Conservation (phyloP, 2,329 filamentous ascomycete species). For the Arthroderma uncinatum region DNA sequence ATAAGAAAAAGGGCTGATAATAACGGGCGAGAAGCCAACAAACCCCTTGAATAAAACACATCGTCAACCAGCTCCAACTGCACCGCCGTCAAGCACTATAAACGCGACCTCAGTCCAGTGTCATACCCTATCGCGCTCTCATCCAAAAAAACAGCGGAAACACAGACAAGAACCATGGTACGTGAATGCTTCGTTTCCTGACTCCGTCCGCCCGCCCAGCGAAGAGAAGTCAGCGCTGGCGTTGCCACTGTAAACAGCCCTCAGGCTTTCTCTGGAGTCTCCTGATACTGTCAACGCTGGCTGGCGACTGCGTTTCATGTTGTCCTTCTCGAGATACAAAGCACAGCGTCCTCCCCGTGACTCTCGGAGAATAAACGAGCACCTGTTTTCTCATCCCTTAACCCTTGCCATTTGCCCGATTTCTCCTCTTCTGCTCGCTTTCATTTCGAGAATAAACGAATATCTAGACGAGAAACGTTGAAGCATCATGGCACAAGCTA, state of each 20-base stretch:
- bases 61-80: neutral
- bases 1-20: neutral
- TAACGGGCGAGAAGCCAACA: neutral
- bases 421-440: neutral
- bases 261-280: too few species aligned
- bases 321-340: neutral
- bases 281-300: neutral
- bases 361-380: neutral
- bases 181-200: neutral
- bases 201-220: neutral
- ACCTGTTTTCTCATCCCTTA: neutral
- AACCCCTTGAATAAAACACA: neutral
- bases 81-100: neutral
- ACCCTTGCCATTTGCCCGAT: neutral
- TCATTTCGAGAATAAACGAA: neutral
- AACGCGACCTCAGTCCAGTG: neutral
- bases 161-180: neutral
- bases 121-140: neutral
- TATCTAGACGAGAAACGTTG: neutral
- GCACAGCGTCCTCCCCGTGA: neutral
- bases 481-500: slow-evolving; percentile 3
- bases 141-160: neutral
- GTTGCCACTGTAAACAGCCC: neutral
- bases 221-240: neutral
- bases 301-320: neutral